phyloP scores from a whole-genome alignment of 2,329 filamentous ascomycete species.

The Calonectria leucothoes region DNA sequence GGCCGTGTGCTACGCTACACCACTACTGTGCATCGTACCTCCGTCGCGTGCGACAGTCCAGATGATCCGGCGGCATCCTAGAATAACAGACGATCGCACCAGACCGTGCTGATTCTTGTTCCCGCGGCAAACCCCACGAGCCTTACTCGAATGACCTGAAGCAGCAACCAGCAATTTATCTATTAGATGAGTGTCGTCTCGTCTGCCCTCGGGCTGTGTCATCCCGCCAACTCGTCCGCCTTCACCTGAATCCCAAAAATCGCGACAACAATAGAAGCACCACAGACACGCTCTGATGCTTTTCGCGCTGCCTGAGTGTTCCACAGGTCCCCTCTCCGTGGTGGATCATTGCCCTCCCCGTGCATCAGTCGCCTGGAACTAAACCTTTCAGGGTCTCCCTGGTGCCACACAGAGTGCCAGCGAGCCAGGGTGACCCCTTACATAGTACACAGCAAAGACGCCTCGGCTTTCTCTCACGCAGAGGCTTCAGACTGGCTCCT shows the following conservation, averaged over 20 bases:
- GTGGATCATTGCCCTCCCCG: constrained; percentile 12
- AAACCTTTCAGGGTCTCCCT: constrained; percentile 10
- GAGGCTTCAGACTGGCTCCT: constrained; percentile 23
- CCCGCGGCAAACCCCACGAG: not conserved
- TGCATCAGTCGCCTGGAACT: constrained; percentile 12
- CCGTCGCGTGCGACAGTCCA: not conserved
- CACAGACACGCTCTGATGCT: constrained; percentile 3
- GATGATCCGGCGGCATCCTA: constrained; percentile 8
- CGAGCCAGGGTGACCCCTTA: not conserved
- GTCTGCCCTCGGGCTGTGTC: not conserved
- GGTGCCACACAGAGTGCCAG: constrained; percentile 10
- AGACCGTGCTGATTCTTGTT: not conserved
- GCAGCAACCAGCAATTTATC: not conserved
- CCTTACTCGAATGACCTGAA: not conserved
- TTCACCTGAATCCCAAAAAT: constrained; percentile 22
- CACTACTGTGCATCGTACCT: constrained; percentile 4
- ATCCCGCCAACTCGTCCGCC: not conserved
- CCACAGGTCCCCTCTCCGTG: constrained; percentile 17
- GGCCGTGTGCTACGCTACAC: not conserved
- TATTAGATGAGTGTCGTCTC: not conserved
- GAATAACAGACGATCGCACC: constrained; percentile 11
- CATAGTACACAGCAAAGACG: not conserved
- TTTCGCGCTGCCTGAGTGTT: constrained; percentile 16
- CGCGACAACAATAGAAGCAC: constrained; percentile 8
- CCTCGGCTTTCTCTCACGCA: constrained; percentile 11